Evolutionary conservation across 2,329 filamentous ascomycete species (phyloP).

Genomic region (Talaromyces sp.): DNA sequence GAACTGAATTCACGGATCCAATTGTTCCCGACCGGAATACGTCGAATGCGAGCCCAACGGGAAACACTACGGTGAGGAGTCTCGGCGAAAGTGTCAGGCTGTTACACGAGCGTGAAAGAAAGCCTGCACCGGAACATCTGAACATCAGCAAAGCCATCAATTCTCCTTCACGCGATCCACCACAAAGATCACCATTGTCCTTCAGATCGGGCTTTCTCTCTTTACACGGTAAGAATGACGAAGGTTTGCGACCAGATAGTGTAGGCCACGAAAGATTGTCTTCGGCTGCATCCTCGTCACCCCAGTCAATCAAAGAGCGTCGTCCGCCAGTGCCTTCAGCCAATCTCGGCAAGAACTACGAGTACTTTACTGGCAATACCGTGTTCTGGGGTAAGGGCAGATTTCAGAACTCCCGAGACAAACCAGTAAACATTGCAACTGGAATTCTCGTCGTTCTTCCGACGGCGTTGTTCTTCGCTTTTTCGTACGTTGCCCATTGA

Average conservation of each 20-base stretch:
- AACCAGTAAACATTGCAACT: conserved; percentile 84
- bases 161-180: conserved; percentile 51
- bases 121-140: conserved; percentile 37
- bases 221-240: conserved; percentile 50
- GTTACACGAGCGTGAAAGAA: conserved; percentile 53
- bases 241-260: conserved; percentile 50
- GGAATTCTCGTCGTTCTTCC: conserved; percentile 75
- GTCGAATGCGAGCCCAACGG: conserved; percentile 67
- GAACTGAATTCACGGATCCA: conserved; percentile 73
- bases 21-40: conserved; percentile 66
- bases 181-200: conserved; percentile 67
- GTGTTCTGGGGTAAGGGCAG: conserved; percentile 82
- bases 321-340: conserved; percentile 24
- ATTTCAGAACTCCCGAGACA: conserved; percentile 79
- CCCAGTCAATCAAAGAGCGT: conserved; percentile 50
- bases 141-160: conserved; percentile 59
- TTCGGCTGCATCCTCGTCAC: conserved; percentile 73
- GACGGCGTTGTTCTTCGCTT: conserved; percentile 74
- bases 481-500: conserved; percentile 51
- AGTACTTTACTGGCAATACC: conserved; percentile 93
- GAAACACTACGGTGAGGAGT: conserved; percentile 55
- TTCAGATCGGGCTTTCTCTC: conserved; percentile 71
- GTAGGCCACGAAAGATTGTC: conserved; percentile 77
- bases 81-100: conserved; percentile 74
- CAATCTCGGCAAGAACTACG: conserved; percentile 66